phyloP scores from a whole-genome alignment of 371 early-diverging fungal genomes.

The Capniomyces stellatus region DNA sequence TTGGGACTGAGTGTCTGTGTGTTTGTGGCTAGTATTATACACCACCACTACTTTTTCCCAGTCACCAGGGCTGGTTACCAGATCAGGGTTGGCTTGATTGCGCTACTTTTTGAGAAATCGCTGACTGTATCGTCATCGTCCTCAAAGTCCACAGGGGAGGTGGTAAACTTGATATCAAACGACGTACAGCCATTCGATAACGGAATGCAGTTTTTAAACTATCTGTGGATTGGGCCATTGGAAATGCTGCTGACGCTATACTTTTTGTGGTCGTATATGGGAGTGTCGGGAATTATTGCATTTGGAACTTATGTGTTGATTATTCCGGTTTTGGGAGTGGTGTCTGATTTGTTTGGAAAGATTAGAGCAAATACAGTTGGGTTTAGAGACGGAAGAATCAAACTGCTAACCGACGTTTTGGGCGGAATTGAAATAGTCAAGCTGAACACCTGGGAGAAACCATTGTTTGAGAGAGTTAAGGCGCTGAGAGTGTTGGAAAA shows the following conservation, averaged over 20 bases:
- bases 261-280: too few species aligned
- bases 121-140: constrained; percentile 23
- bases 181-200: constrained; percentile 34
- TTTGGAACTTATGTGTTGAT: background rate
- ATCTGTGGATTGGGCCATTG: constrained; percentile 27
- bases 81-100: constrained; percentile 23
- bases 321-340: background rate
- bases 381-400: constrained; percentile 27
- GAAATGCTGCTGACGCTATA: constrained; percentile 16
- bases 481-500: constrained; percentile 20
- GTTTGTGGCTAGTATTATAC: constrained; percentile 14
- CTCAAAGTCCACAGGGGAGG: constrained; percentile 26
- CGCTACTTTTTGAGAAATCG: constrained; percentile 28
- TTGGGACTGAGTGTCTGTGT: constrained; percentile 13
- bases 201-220: constrained; percentile 12
- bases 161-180: constrained; percentile 31
- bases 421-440: constrained; percentile 28
- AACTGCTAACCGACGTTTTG: constrained; percentile 23
- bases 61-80: constrained; percentile 20
- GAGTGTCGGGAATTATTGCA: background rate
- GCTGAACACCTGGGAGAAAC: constrained; percentile 27
- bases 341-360: constrained; percentile 1
- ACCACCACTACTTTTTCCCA: constrained; percentile 25
- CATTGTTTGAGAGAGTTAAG: constrained; percentile 13
- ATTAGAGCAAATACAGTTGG: constrained; percentile 17